phyloP scores from a whole-genome alignment of 2,329 filamentous ascomycete species.

The Apiospora malaysiana region DNA sequence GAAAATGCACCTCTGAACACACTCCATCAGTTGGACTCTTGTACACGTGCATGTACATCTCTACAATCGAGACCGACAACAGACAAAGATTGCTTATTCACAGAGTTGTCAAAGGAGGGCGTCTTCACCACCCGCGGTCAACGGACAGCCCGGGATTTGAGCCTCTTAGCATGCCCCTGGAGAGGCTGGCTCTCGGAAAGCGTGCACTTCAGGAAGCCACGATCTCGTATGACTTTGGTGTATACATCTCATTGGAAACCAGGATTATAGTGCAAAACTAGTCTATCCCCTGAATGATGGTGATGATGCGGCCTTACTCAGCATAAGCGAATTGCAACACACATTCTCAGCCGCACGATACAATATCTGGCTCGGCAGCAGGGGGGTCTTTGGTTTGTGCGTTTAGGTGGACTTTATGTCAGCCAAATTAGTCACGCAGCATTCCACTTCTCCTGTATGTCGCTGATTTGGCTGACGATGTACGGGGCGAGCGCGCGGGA shows the following conservation, averaged over 20 bases:
- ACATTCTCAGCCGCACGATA: background rate
- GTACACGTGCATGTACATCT: background rate
- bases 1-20: background rate
- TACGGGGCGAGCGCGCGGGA: background rate
- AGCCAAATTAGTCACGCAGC: background rate
- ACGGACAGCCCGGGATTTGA: background rate
- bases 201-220: background rate
- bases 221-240: background rate
- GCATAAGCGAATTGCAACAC: constrained; percentile 10
- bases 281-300: background rate
- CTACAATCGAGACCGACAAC: background rate
- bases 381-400: background rate
- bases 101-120: background rate
- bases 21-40: background rate
- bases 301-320: background rate
- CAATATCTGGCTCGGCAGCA: background rate
- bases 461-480: background rate
- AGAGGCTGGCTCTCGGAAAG: background rate
- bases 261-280: background rate
- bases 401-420: background rate
- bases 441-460: background rate
- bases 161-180: background rate
- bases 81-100: background rate
- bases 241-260: background rate
- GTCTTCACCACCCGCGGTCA: background rate